Conservation (phyloP, 2,329 filamentous ascomycete genomes). For the Trichophyton benhamiae region DNA sequence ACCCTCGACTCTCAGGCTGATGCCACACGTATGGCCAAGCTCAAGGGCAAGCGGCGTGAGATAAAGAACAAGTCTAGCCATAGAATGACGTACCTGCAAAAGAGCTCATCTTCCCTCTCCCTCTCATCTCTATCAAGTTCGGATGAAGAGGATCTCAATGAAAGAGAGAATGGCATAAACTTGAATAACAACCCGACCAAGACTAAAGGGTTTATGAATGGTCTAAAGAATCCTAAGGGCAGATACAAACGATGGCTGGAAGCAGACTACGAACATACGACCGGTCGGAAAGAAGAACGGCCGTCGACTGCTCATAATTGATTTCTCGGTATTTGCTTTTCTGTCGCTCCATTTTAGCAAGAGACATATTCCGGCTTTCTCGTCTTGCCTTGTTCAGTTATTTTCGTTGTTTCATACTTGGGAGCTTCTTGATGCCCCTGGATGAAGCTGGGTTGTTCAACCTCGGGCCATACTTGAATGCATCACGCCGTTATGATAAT, state of each 20-base stretch:
- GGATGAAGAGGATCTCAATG: conserved; percentile 48
- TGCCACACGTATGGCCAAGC: conserved; percentile 55
- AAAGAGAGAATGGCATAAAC: conserved; percentile 8
- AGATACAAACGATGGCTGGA: conserved; percentile 11
- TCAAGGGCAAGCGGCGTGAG: conserved; percentile 66
- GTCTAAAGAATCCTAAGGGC: conserved; percentile 9
- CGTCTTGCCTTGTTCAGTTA: too few relatives aligned
- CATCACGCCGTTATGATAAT: conserved; percentile 1
- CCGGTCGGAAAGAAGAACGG: neutral
- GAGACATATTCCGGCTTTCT: too few relatives aligned
- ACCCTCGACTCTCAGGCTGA: conserved; percentile 62
- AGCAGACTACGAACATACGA: neutral
- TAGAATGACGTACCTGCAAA: conserved; percentile 44
- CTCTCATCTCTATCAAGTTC: conserved; percentile 38
- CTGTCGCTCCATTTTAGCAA: too few relatives aligned
- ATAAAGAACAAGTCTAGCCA: conserved; percentile 54
- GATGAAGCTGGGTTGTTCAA: neutral
- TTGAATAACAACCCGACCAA: neutral
- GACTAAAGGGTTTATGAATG: neutral
- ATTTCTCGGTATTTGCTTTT: too few relatives aligned
- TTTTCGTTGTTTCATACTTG: neutral
- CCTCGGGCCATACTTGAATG: neutral
- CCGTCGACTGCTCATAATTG: neutral
- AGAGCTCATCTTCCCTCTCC: conserved; percentile 27
- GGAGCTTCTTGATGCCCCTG: neutral